Base-by-base conservation (phyloP, 768 basidiomycete genomes). In the Termitomyces sp. region DNA sequence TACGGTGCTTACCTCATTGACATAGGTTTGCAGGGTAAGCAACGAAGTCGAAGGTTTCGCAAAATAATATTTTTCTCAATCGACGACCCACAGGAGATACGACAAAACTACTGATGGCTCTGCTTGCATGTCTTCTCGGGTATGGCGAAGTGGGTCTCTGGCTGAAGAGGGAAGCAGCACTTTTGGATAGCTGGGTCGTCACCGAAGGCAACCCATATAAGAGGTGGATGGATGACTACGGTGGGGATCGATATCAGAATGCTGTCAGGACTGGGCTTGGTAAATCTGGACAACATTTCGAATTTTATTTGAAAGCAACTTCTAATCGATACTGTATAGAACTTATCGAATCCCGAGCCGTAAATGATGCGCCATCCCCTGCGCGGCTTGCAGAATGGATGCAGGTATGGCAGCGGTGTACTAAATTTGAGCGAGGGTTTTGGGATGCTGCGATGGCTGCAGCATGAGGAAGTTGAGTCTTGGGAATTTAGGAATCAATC, bases 81-180 rank as follows among this genome's bases (percentile, higher is more conserved):
- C 14, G 17, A 3, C 6, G 0, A 21, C 32, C 3, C 17, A 57
- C 54, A 82, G 90, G 91, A 0, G 91, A 94, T 64, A 67, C 79
- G 4, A 78, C 81, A 35, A 85, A 81, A 57, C 72, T 95, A 5
- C 65, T 87, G n/a, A 84, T 97, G 72, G 88, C 90, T 0, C 77
- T 94, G 1, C 83, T 88, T 10, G 86, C 90, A 8, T 98, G 95
- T 66, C 74, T 96, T 9, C 71, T 96, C 0, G 95, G 94, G 2
- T 98, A 97, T 65, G 94, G 94, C 11, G 90, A 96, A 66, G 91
- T 94, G 0, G 94, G 93, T 1, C 70, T 91, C 40, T 90, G 92
- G 85, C 72, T 98, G 32, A 79, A 83, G 66, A 80, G 77, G 35
- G 77, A 86, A 56, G 78, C 73, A 35, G 62, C 60, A 40, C 74